Base-by-base conservation (phyloP, 805 yeast species). In the Yarrowia osloensis region DNA sequence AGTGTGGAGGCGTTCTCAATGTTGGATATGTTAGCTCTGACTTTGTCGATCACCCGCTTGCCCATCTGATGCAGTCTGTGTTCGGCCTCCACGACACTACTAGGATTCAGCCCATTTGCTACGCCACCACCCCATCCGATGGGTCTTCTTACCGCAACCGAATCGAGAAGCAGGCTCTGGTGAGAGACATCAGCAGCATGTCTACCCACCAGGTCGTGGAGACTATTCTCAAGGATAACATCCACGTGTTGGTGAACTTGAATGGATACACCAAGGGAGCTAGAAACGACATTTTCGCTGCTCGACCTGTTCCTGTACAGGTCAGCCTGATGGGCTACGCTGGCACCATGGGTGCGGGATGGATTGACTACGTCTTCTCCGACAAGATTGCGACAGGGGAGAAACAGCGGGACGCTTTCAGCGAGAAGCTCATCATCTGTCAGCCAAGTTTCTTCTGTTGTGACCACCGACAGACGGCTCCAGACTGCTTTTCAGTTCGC, bases 191-290 rank as follows among this genome's bases (percentile, higher is more conserved):
- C 12, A 67, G 71, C 21, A 67, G 50, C 15, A 69, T 70, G 75
- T 50, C 71, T 24, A 71, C 70, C 3, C 72, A 75, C 40, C 71
- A 70, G 9, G 65, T 73, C 21, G 73, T 71, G 4, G 71, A 71
- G 19, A 71, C 70, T 22, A 72, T 75, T 42, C 70, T 72, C 15
- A 59, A 29, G n/a, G 78, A 75, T 67, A 73, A 73, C 1, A 68
- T 76, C n/a, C 78, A 75, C 57, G 67, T 75, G 2, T 68, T 76
- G 35, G 75, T 76, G 15, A 76, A 75, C 50, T 67, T 75, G 46
- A 76, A 76, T 39, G 78, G 78, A 17, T 75, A 75, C 59, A 75
- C 78, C 2, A 74, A 74, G 42, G 78, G 78, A 2, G 76, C 77
- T 6, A 67, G 77, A 9, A 76, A 75, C 57, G 78, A 75, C 57